Evolutionary conservation across 2,329 filamentous ascomycete species (phyloP).

Genomic region (Bimuria novae-zelandiae): DNA sequence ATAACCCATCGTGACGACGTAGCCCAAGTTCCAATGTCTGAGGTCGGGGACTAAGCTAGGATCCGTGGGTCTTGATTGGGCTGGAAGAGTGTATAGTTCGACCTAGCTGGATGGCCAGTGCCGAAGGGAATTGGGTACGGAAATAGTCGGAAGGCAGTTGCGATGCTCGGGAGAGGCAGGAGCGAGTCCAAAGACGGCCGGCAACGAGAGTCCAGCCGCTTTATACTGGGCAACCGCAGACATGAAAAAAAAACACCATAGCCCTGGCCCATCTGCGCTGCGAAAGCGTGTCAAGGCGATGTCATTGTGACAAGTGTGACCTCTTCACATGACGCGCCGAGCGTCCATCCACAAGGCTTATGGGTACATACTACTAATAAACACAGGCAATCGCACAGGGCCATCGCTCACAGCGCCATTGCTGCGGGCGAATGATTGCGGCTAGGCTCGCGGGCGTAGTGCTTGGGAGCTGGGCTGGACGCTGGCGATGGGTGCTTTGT

Average conservation of each 20-base stretch:
- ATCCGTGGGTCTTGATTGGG: slow-evolving; percentile 31
- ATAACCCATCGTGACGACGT: slow-evolving; percentile 41
- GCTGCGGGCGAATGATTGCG: neutral
- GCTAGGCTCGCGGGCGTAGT: neutral
- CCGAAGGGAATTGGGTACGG: slow-evolving; percentile 10
- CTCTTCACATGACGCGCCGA: slow-evolving; percentile 9
- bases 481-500: slow-evolving; percentile 3
- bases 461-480: neutral
- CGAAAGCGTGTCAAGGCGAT: slow-evolving; percentile 11
- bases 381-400: neutral
- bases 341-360: neutral
- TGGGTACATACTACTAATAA: neutral
- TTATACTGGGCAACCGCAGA: slow-evolving; percentile 2
- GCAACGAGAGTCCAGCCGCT: slow-evolving; percentile 10
- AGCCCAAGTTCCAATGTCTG: slow-evolving; percentile 25
- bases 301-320: slow-evolving; percentile 7
- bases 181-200: neutral
- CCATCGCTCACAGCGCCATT: neutral
- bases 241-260: slow-evolving; percentile 10
- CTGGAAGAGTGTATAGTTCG: slow-evolving; percentile 9
- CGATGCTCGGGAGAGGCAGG: slow-evolving; percentile 13
- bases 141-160: slow-evolving; percentile 14
- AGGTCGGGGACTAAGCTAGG: slow-evolving; percentile 29
- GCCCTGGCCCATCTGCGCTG: neutral
- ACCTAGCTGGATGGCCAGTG: slow-evolving; percentile 1